phyloP scores from a whole-genome alignment of 192 early-diverging fungal species.

The Backusella luteola region DNA sequence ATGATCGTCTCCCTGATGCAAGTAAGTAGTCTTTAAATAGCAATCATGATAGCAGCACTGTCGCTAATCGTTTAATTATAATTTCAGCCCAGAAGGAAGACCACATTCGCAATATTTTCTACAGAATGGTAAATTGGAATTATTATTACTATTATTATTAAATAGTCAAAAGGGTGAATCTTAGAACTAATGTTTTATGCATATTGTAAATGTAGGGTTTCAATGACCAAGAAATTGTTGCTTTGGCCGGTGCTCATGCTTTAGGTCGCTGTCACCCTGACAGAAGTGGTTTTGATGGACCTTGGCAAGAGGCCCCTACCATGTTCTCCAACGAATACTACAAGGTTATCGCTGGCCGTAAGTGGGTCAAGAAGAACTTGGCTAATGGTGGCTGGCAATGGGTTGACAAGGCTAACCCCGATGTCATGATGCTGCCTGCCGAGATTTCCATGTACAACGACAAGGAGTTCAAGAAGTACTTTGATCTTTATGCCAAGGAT shows the following conservation, averaged over 20 bases:
- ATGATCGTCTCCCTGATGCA: slow-evolving; percentile 81
- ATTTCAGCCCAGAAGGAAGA: slow-evolving; percentile 48
- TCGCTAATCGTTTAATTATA: background rate
- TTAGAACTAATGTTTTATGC: background rate
- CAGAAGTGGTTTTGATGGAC: slow-evolving; percentile 77
- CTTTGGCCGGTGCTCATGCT: slow-evolving; percentile 67
- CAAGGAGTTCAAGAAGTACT: slow-evolving; percentile 70
- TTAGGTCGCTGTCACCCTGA: slow-evolving; percentile 74
- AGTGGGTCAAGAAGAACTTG: slow-evolving; percentile 72
- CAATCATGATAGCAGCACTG: background rate
- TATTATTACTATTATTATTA: background rate
- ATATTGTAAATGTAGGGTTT: slow-evolving; percentile 42
- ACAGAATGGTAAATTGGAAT: slow-evolving; percentile 57
- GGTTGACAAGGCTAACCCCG: slow-evolving; percentile 71
- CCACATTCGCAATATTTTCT: slow-evolving; percentile 79
- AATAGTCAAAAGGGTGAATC: background rate
- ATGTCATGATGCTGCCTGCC: slow-evolving; percentile 64
- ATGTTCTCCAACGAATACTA: slow-evolving; percentile 89
- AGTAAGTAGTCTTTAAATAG: background rate
- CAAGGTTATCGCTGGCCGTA: slow-evolving; percentile 73
- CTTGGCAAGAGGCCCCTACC: slow-evolving; percentile 90
- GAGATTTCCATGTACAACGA: slow-evolving; percentile 56
- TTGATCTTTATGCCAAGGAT: slow-evolving; percentile 87
- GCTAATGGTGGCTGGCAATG: slow-evolving; percentile 86
- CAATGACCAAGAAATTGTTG: slow-evolving; percentile 80